These are phyloP conservation scores for Fusarium musae DNA, from an alignment of 2,329 filamentous ascomycete genomes.

Conservation along the genomic window DNA sequence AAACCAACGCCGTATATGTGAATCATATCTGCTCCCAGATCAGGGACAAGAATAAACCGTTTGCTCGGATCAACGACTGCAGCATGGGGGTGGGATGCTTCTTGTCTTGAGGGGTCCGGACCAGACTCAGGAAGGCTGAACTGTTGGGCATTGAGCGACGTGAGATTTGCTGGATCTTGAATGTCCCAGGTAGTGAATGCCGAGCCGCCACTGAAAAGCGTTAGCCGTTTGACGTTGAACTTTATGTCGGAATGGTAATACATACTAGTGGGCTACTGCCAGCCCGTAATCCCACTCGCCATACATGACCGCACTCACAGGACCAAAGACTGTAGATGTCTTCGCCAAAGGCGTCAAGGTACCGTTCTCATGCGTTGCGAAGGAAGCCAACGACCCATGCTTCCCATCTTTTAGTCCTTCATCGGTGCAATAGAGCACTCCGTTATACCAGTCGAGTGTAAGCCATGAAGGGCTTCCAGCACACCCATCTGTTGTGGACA, in stretches of 20 bases:
- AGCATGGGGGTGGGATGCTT: conserved; percentile 71
- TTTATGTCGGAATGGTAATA: conserved; percentile 4
- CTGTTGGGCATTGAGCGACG: conserved; percentile 51
- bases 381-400: conserved; percentile 60
- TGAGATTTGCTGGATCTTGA: conserved; percentile 51
- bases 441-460: conserved; percentile 61
- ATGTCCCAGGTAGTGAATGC: conserved; percentile 59
- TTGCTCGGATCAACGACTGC: conserved; percentile 73
- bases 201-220: conserved; percentile 49
- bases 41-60: conserved; percentile 71
- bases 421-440: conserved; percentile 68
- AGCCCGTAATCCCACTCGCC: conserved; percentile 54
- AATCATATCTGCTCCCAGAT: conserved; percentile 72
- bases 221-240: conserved; percentile 8
- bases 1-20: conserved; percentile 62
- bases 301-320: conserved; percentile 58
- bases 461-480: conserved; percentile 69
- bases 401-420: conserved; percentile 61
- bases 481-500: conserved; percentile 60
- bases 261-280: conserved; percentile 60
- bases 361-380: conserved; percentile 52
- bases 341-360: conserved; percentile 52
- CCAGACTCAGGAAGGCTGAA: conserved; percentile 55
- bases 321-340: conserved; percentile 51
- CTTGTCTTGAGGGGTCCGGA: conserved; percentile 60